phyloP scores from a whole-genome alignment of 2,329 filamentous ascomycete species.

The Sphaerulina musiva region DNA sequence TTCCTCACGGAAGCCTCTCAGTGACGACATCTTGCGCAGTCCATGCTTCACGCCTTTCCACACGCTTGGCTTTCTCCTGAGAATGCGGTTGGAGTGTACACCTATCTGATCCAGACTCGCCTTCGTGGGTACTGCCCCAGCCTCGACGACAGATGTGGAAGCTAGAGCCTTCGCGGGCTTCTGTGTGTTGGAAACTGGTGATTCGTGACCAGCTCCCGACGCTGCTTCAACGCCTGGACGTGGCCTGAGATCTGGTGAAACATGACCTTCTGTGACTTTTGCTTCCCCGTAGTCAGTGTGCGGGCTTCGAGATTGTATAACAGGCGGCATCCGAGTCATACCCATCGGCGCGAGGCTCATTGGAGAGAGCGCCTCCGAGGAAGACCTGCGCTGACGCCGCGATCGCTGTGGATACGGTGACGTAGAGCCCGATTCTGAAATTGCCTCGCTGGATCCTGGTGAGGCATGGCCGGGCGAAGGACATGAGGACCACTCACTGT shows the following conservation, averaged over 20 bases:
- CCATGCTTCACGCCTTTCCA: slow-evolving; percentile 7
- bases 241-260: neutral
- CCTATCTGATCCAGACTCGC: neutral
- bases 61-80: slow-evolving; percentile 14
- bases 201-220: neutral
- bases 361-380: slow-evolving; percentile 21
- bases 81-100: neutral
- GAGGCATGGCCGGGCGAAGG: slow-evolving; percentile 7
- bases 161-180: neutral
- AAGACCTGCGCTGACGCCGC: slow-evolving; percentile 16
- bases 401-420: neutral
- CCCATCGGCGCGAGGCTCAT: slow-evolving; percentile 12
- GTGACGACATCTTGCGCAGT: slow-evolving; percentile 12
- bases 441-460: neutral
- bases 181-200: neutral
- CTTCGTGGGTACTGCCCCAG: neutral
- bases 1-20: neutral
- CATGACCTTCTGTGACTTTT: neutral
- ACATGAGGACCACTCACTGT: slow-evolving; percentile 9
- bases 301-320: neutral
- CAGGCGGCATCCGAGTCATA: neutral
- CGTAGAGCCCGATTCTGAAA: neutral
- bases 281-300: neutral
- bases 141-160: neutral
- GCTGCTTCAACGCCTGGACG: neutral